Conservation (phyloP, 2,329 filamentous ascomycete genomes). For the Colletotrichum ledebouriae region DNA sequence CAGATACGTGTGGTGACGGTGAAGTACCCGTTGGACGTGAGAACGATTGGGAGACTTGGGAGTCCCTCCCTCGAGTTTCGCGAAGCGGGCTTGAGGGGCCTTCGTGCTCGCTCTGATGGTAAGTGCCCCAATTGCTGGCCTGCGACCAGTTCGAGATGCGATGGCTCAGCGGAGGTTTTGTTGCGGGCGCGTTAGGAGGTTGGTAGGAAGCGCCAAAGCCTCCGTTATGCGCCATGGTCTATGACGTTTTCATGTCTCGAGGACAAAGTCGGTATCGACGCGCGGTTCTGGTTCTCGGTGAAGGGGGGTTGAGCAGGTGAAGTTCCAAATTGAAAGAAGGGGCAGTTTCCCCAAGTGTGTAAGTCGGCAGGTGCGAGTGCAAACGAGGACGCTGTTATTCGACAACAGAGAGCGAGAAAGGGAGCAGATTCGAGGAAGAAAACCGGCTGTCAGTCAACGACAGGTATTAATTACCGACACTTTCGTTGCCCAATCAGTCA, state of each 20-base stretch:
- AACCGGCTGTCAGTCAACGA: conserved; percentile 13
- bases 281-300: not conserved
- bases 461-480: conserved; percentile 8
- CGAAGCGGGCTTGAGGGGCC: conserved; percentile 46
- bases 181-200: conserved; percentile 30
- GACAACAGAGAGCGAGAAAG: conserved; percentile 10
- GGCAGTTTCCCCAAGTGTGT: conserved; percentile 22
- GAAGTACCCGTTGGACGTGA: conserved; percentile 49
- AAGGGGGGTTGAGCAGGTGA: not conserved
- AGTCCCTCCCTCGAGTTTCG: conserved; percentile 54
- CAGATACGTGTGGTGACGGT: conserved; percentile 16
- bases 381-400: conserved; percentile 1
- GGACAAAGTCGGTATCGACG: conserved; percentile 7
- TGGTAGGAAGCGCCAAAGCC: conserved; percentile 48
- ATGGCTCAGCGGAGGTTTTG: conserved; percentile 46
- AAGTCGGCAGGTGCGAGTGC: conserved; percentile 2
- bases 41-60: conserved; percentile 56
- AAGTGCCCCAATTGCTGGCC: conserved; percentile 48
- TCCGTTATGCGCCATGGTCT: conserved; percentile 36
- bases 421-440: not conserved
- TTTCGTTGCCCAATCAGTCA: conserved; percentile 29
- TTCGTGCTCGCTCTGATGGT: conserved; percentile 49
- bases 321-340: conserved; percentile 11
- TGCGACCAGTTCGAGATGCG: conserved; percentile 53
- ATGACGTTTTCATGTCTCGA: conserved; percentile 36